Percentiles rank a stretch among this genome's conserved stretches.
These are phyloP conservation scores for Cicer yamashitae DNA, from an alignment of 306 rosid species.

Conservation along the genomic window DNA sequence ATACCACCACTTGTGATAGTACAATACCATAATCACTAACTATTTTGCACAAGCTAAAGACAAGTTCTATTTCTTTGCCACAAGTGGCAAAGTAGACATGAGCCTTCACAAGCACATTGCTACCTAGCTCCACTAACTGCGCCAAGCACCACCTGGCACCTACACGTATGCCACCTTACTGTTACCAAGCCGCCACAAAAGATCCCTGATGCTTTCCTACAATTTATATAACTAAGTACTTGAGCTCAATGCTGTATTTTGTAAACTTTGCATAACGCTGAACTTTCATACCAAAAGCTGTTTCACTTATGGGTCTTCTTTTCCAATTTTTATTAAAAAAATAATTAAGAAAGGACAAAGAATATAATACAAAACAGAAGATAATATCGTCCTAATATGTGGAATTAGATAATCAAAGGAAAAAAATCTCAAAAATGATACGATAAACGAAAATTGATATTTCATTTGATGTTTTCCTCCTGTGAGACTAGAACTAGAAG, in stretches of 20 bases:
- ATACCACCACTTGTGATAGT: not conserved
- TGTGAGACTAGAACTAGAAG: not conserved
- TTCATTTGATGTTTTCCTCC: constrained; percentile 5
- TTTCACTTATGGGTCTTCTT: not conserved
- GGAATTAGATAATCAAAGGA: not conserved
- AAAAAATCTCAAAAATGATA: constrained; percentile 20
- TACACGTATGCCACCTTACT: not conserved
- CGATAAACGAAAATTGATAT: constrained; percentile 8
- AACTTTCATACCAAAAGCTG: not conserved
- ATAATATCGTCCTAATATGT: not conserved
- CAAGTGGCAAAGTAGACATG: constrained; percentile 1
- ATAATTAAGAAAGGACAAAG: constrained; percentile 12
- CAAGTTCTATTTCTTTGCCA: constrained; percentile 6
- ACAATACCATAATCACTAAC: constrained; percentile 9
- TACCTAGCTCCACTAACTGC: not conserved
- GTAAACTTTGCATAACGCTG: not conserved
- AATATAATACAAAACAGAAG: constrained; percentile 1
- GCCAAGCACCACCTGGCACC: no score
- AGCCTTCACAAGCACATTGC: constrained; percentile 9
- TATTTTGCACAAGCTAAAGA: constrained; percentile 14
- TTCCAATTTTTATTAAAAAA: constrained; percentile 1
- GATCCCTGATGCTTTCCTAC: constrained; percentile 19
- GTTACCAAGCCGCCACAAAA: constrained; percentile 14
- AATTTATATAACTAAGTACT: constrained; percentile 10
- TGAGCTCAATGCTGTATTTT: not conserved